A percentile compares a stretch with the other conserved stretches of the same genome.
Conservation (phyloP, 306 rosid genomes). For the Quercus variabilis region DNA sequence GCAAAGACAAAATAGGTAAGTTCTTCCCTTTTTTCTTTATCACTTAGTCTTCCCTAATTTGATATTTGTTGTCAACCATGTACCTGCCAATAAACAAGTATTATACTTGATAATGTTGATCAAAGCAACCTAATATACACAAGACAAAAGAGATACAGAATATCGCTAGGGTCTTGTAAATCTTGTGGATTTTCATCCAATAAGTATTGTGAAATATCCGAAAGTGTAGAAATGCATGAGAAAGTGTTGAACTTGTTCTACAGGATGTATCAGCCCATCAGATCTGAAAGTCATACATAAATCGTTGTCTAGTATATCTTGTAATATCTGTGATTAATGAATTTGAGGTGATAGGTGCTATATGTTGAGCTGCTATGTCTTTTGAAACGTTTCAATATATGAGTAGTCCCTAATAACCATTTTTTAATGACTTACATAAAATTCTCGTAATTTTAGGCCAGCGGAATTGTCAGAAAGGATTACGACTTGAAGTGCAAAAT, state of each 20-base stretch:
- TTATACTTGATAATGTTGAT: not conserved
- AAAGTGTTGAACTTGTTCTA: not conserved
- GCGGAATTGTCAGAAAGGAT: constrained; percentile 73
- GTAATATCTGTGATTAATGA: not conserved
- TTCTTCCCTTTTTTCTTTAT: too few species aligned
- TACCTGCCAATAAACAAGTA: not conserved
- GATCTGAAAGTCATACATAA: not conserved
- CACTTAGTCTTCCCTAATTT: too few species aligned
- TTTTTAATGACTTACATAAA: not conserved
- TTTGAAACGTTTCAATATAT: not conserved
- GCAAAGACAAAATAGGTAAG: too few species aligned
- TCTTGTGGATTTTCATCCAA: not conserved
- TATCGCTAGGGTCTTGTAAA: not conserved
- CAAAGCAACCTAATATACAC: not conserved
- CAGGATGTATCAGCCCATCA: not conserved
- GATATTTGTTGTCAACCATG: not conserved
- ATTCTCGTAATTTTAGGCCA: constrained; percentile 54
- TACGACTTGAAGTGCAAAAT: constrained; percentile 79
- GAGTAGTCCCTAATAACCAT: not conserved
- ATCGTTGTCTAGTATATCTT: not conserved
- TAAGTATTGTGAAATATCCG: too few species aligned
- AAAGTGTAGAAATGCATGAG: not conserved
- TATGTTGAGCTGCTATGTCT: not conserved
- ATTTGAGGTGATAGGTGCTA: not conserved
- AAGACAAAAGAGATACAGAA: not conserved